A percentile compares a stretch with the other conserved stretches of the same genome.
Evolutionary conservation across 352 stramenopile genomes (phyloP).

Genomic region (Pilasporangium apinafurcum): DNA sequence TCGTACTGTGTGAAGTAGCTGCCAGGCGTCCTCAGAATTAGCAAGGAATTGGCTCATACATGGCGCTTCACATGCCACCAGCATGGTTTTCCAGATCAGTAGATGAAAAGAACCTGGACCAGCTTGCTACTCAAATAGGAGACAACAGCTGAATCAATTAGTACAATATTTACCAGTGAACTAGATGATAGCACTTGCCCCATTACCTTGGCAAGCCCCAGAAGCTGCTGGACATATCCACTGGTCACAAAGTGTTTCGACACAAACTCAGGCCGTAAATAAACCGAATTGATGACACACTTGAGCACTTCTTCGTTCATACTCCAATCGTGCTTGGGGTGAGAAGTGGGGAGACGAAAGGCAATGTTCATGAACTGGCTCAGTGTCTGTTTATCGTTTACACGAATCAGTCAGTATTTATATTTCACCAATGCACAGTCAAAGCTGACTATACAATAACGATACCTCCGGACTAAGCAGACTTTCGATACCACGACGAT

Average conservation of each 20-base stretch:
- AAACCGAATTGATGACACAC: constrained; percentile 65
- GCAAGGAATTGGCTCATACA: constrained; percentile 18
- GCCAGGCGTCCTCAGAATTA: constrained; percentile 26
- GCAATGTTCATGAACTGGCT: no score
- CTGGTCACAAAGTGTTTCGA: constrained; percentile 15
- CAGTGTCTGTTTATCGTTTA: no score
- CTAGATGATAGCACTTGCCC: no score
- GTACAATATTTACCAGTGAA: no score
- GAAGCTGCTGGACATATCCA: constrained; percentile 13
- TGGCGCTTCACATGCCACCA: constrained; percentile 41
- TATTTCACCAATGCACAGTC: no score
- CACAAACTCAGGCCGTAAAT: constrained; percentile 52
- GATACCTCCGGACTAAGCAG: constrained; percentile 39
- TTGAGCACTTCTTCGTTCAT: constrained; percentile 53
- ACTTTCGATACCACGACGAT: constrained; percentile 50
- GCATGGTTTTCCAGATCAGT: constrained; percentile 52
- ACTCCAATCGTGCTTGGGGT: constrained; percentile 4
- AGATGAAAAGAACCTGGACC: constrained; percentile 29
- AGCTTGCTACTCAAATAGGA: neutral
- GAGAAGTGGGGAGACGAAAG: no score
- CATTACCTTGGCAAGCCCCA: constrained; percentile 16
- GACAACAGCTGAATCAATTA: neutral
- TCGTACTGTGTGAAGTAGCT: constrained; percentile 31
- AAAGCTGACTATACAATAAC: neutral
- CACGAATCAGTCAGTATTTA: no score